Percentiles rank a stretch among this genome's conserved stretches.
These are phyloP conservation scores for Forsythia suspensa DNA, from an alignment of 257 asterid species.

Conservation along the genomic window DNA sequence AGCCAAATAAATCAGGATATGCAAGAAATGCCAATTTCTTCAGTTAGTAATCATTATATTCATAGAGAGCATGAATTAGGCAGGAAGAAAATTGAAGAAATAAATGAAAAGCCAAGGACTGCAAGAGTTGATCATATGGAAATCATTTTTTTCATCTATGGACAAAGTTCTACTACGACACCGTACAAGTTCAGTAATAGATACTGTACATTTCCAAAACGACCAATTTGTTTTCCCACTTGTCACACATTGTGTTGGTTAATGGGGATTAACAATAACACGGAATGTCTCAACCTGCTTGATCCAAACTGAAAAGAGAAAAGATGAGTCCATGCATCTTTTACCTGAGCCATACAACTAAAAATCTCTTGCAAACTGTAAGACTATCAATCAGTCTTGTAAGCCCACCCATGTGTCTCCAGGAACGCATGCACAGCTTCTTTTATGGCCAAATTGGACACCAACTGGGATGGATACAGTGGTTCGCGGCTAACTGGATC, in stretches of 20 bases:
- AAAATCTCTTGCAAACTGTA: too few species aligned
- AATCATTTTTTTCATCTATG: not conserved
- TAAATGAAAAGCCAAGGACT: not conserved
- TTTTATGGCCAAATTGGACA: slow-evolving; percentile 85
- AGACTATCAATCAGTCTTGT: slow-evolving; percentile 48
- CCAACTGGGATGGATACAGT: slow-evolving; percentile 63
- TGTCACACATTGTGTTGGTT: slow-evolving; percentile 3
- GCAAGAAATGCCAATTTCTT: too few species aligned
- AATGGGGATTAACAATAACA: slow-evolving; percentile 1
- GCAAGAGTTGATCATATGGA: not conserved
- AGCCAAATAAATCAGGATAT: not conserved
- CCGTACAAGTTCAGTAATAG: slow-evolving; percentile 27
- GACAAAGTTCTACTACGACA: slow-evolving; percentile 13
- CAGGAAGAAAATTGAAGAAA: not conserved
- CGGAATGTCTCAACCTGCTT: not conserved
- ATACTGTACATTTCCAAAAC: slow-evolving; percentile 29
- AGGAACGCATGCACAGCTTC: slow-evolving; percentile 81
- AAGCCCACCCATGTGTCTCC: slow-evolving; percentile 85
- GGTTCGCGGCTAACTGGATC: slow-evolving; percentile 81
- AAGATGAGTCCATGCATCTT: slow-evolving; percentile 4
- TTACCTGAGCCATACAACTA: slow-evolving; percentile 13
- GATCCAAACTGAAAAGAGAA: slow-evolving; percentile 8
- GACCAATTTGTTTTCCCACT: slow-evolving; percentile 10
- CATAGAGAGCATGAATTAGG: not conserved
- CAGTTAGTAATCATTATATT: not conserved